Conservation (phyloP, 345 rosid species). For the Mangifera indica region DNA sequence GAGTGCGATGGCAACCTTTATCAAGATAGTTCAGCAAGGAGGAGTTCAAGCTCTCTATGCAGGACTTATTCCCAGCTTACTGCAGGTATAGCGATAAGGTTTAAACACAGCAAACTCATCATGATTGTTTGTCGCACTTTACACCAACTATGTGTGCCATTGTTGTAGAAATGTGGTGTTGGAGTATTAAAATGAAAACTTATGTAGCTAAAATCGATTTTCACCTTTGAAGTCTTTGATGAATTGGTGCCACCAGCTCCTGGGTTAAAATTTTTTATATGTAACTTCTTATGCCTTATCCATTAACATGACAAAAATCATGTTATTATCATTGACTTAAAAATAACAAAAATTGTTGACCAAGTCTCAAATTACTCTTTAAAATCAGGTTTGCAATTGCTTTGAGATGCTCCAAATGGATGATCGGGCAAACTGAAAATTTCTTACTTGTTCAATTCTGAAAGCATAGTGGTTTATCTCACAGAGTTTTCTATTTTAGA, state of each 20-base stretch:
- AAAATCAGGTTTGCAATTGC: not conserved
- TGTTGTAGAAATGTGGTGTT: not conserved
- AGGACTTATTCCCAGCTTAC: constrained; percentile 70
- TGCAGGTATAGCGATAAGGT: constrained; percentile 47
- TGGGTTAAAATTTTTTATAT: not conserved
- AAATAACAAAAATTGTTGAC: not conserved
- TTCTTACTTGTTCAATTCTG: not conserved
- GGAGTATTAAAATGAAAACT: not conserved
- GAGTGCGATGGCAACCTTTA: constrained; percentile 55
- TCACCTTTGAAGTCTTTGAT: not conserved
- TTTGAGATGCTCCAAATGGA: not conserved
- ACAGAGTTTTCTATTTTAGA: not conserved
- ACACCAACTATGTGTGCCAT: not conserved
- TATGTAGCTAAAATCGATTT: not conserved
- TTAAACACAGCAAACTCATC: not conserved
- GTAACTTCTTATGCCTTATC: not conserved
- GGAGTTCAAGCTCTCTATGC: constrained; percentile 71
- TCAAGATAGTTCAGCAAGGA: constrained; percentile 60
- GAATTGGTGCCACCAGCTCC: not conserved
- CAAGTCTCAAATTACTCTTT: not conserved
- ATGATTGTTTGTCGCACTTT: not conserved
- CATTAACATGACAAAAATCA: not conserved
- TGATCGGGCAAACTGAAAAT: not conserved
- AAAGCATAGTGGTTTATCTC: not conserved
- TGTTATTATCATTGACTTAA: not conserved